A percentile compares a stretch with the other conserved stretches of the same genome.
phyloP scores from a whole-genome alignment of 2,329 filamentous ascomycete genomes.

The Trichoderma sp. region DNA sequence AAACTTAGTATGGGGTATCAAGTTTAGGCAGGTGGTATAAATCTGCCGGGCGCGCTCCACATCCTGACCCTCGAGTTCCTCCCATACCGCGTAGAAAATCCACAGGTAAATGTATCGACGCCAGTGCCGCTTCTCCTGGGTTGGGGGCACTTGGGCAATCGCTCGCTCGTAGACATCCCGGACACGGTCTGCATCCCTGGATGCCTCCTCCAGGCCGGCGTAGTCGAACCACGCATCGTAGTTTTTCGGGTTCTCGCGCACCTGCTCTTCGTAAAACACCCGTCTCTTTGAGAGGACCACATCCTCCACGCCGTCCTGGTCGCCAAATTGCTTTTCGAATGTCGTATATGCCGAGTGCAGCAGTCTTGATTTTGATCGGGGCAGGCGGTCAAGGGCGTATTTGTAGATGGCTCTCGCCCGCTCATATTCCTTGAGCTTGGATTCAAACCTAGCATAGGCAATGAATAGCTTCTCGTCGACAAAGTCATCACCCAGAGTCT shows the following conservation, averaged over 20 bases:
- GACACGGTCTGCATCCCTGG: constrained; percentile 78
- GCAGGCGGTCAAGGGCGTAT: constrained; percentile 88
- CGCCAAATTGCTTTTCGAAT: constrained; percentile 98
- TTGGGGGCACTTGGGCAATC: constrained; percentile 92
- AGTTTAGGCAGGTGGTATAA: constrained; percentile 81
- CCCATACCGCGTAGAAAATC: constrained; percentile 96
- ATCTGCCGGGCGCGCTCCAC: constrained; percentile 79
- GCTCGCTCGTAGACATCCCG: constrained; percentile 94
- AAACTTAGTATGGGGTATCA: constrained; percentile 95
- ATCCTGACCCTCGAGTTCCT: constrained; percentile 84
- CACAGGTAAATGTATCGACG: constrained; percentile 95
- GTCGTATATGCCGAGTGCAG: constrained; percentile 95
- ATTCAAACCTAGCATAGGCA: constrained; percentile 91
- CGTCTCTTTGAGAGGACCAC: constrained; percentile 93
- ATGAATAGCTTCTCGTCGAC: constrained; percentile 97
- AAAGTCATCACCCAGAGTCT: constrained; percentile 88
- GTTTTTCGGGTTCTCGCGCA: constrained; percentile 92
- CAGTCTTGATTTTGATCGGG: constrained; percentile 78
- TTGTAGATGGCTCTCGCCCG: constrained; percentile 94
- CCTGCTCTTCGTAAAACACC: constrained; percentile 90
- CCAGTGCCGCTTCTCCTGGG: constrained; percentile 97
- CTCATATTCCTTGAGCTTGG: constrained; percentile 93
- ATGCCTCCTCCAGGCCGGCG: constrained; percentile 82
- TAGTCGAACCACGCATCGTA: constrained; percentile 99
- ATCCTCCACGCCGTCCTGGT: constrained; percentile 89